Base-by-base conservation (phyloP, 2,329 filamentous ascomycete genomes). In the Hyphodiscus sp. region DNA sequence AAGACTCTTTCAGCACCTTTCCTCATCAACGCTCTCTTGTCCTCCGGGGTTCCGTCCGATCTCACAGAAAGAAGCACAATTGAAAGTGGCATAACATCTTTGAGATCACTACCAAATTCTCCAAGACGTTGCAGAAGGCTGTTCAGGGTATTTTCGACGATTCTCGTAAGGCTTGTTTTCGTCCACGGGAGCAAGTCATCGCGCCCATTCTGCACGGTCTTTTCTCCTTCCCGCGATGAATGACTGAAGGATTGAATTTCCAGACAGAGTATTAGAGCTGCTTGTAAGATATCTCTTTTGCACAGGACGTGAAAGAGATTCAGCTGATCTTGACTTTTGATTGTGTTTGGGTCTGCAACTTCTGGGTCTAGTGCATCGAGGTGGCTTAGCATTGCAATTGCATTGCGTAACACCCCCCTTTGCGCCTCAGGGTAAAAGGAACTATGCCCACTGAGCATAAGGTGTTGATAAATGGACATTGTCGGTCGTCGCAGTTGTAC, bases 61-160 rank as follows among this genome's bases (percentile, higher is more conserved):
- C 66, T 63, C 7, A 65, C 63, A 1, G 62, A 64, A 45, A 68
- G 63, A 2, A 69, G 54, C 4, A 67, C 62, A 2, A 67, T 60
- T 3, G 65, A 56, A 7, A 70, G 54, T 1, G 68, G 61, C 2
- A 69, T 43, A 10, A 69, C 53, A 29, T 68, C 63, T 46, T 69
- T 70, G 5, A 67, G 41, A 45, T 67, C 67, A 48, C 59, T 66
- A 2, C 64, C 63, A 41, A 58, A 61, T 29, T 65, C 58, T 15
- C 62, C 60, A 3, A 69, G 57, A 6, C 63, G 54, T 41, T 63
- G 61, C 1, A 64, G 59, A 10, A 68, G 47, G 2, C 60, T 61
- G 16, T 65, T 65, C 1, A 69, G 58, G 1, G 42, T 45, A 23
- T 45, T 45, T 23, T 45, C 42, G 4, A 45, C 42, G 3, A 45